Evolutionary conservation across 176 grass and related monocot genomes (phyloP).

Genomic region (Bonia amplexicaulis): DNA sequence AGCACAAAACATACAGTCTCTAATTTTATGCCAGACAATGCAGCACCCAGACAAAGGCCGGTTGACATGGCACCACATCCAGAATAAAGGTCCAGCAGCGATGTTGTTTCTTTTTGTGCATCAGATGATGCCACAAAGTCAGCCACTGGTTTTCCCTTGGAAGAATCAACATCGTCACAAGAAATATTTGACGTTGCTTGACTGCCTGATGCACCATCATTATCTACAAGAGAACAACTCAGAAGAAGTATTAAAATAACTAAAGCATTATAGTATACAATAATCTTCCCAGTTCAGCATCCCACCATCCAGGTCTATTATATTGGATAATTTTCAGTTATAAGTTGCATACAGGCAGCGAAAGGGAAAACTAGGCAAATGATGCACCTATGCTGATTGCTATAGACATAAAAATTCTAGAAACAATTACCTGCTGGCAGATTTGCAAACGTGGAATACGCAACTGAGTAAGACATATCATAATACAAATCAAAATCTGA

Average conservation of each 20-base stretch:
- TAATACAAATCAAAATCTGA: constrained; percentile 54
- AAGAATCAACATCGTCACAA: constrained; percentile 22
- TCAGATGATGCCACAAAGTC: neutral
- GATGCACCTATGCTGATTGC: neutral
- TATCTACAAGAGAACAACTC: constrained; percentile 29
- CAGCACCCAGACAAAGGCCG: constrained; percentile 49
- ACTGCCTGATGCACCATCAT: constrained; percentile 2
- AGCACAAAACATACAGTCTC: neutral
- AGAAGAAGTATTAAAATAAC: neutral
- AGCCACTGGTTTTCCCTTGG: neutral
- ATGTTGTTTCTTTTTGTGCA: constrained; percentile 14
- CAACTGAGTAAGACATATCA: constrained; percentile 56
- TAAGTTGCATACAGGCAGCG: neutral
- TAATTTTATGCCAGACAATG: constrained; percentile 44
- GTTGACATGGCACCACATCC: constrained; percentile 75
- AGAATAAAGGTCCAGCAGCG: constrained; percentile 67
- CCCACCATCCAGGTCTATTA: neutral
- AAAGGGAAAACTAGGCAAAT: neutral
- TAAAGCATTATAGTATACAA: neutral
- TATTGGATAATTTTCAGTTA: neutral
- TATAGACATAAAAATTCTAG: neutral
- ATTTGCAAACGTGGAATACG: constrained; percentile 59
- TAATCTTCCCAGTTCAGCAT: neutral
- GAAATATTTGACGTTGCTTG: constrained; percentile 42
- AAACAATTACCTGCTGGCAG: constrained; percentile 42